Base-by-base conservation (phyloP, 2,329 filamentous ascomycete genomes). In the Lizonia empirigonia region DNA sequence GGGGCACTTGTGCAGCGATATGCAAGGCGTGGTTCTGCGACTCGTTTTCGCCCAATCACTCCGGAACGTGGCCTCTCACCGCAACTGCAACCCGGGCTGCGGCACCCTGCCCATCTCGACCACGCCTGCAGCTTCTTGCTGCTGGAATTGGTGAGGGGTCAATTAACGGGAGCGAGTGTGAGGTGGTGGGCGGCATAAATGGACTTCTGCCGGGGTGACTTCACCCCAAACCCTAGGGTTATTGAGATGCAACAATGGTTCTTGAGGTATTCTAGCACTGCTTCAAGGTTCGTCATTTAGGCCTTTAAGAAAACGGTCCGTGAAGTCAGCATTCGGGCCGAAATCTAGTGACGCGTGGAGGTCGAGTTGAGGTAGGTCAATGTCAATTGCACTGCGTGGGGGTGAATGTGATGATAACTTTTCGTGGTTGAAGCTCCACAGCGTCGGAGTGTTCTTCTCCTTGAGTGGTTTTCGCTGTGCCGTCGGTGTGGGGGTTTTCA, bases 31-130 rank as follows among this genome's bases (percentile, higher is more conserved):
- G 23, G 27, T 22, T 16, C 37, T 26, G 8, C 18, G 13, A 51
- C 20, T 33, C 50, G 22, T 63, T 64, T 53, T 62, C 60, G 59
- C 52, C 70, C 70, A 73, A 73, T 73, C 68, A 64, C 57, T 61
- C 62, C 30, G 47, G 59, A 73, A 73, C 70, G 70, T 73, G 70
- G 65, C 44, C 66, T 50, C 64, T 64, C 67, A 68, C 61, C 64
- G 62, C 68, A 57, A 53, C 42, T 52, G 37, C 41, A 33, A 33
- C 34, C 37, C 35, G 46, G 51, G 46, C 56, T 54, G 52, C 57
- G 47, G 52, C 56, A 44, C 29, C 41, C 42, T 47, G 37, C 49
- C 37, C 53, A 36, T 49, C 45, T 50, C 52, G 47, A 50, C 47
- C 54, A 38, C 40, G 34, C 52, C 55, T 54, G 50, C 53, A 56